Conservation (phyloP, 2,329 filamentous ascomycete species). For the Hymenoscyphus fraxineus region DNA sequence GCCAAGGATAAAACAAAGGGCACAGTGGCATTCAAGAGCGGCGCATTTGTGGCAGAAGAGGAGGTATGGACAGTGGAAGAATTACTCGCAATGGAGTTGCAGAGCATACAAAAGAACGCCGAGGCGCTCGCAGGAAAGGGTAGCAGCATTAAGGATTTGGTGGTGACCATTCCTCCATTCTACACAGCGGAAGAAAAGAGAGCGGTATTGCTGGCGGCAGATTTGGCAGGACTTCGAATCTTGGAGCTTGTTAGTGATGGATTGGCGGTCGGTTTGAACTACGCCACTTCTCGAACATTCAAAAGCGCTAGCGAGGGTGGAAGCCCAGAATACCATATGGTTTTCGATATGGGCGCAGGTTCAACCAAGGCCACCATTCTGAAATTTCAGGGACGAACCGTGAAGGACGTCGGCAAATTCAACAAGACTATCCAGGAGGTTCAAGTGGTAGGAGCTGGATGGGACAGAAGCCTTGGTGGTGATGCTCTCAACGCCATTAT, state of each 20-base stretch:
- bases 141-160: slow-evolving; percentile 70
- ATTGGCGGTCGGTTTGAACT: slow-evolving; percentile 88
- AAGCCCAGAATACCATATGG: slow-evolving; percentile 85
- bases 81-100: slow-evolving; percentile 90
- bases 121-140: slow-evolving; percentile 76
- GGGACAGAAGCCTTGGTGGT: slow-evolving; percentile 86
- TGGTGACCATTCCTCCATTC: slow-evolving; percentile 86
- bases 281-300: slow-evolving; percentile 87
- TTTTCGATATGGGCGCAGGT: slow-evolving; percentile 97
- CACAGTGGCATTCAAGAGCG: slow-evolving; percentile 80
- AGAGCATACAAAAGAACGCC: slow-evolving; percentile 86
- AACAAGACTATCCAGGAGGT: slow-evolving; percentile 98
- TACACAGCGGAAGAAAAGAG: slow-evolving; percentile 89
- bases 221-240: slow-evolving; percentile 83
- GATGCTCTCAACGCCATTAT: slow-evolving; percentile 86
- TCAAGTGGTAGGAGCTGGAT: slow-evolving; percentile 80
- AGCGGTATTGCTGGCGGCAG: slow-evolving; percentile 77
- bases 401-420: slow-evolving; percentile 88
- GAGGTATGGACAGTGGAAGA: slow-evolving; percentile 82
- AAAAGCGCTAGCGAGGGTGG: slow-evolving; percentile 76
- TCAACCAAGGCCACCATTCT: slow-evolving; percentile 87
- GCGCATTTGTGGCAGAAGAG: slow-evolving; percentile 56
- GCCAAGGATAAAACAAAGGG: slow-evolving; percentile 56
- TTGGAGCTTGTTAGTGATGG: slow-evolving; percentile 84
- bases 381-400: slow-evolving; percentile 79